Evolutionary conservation across 2,329 filamentous ascomycete genomes (phyloP).

Genomic region (Fusarium lyarnte): DNA sequence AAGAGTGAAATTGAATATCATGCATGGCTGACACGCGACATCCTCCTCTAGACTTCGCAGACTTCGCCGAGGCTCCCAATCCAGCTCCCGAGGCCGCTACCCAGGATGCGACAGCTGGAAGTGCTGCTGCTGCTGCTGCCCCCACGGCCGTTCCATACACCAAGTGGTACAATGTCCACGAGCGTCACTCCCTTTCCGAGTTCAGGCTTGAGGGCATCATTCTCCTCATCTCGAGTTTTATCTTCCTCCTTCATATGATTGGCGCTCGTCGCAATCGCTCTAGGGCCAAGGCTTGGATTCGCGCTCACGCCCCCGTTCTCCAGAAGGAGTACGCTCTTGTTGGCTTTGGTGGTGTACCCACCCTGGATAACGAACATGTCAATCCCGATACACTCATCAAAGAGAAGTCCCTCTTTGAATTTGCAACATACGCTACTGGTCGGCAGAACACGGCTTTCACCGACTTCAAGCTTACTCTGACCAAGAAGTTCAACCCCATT

Average conservation of each 20-base stretch:
- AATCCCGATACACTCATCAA: conserved; percentile 67
- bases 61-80: conserved; percentile 84
- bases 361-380: conserved; percentile 54
- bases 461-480: conserved; percentile 82
- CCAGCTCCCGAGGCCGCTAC: conserved; percentile 64
- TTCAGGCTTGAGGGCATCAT: conserved; percentile 90
- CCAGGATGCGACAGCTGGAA: conserved; percentile 57
- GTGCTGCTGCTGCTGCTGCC: conserved; percentile 51
- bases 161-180: conserved; percentile 97
- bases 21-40: conserved; percentile 42
- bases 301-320: conserved; percentile 76
- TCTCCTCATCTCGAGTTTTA: conserved; percentile 75
- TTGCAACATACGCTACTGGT: conserved; percentile 86
- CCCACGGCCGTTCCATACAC: conserved; percentile 74
- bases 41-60: conserved; percentile 79
- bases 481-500: conserved; percentile 88
- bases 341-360: conserved; percentile 74
- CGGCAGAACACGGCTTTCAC: conserved; percentile 92
- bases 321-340: conserved; percentile 86
- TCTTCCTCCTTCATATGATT: conserved; percentile 82
- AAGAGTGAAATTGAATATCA: conserved; percentile 7
- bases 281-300: conserved; percentile 83
- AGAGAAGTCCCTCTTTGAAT: conserved; percentile 90
- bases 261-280: conserved; percentile 82
- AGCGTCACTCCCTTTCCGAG: conserved; percentile 83